Evolutionary conservation across 2,329 filamentous ascomycete genomes (phyloP), one percentile per base, ranked within the genome.

Genomic region (Xylariales sp.): DNA sequence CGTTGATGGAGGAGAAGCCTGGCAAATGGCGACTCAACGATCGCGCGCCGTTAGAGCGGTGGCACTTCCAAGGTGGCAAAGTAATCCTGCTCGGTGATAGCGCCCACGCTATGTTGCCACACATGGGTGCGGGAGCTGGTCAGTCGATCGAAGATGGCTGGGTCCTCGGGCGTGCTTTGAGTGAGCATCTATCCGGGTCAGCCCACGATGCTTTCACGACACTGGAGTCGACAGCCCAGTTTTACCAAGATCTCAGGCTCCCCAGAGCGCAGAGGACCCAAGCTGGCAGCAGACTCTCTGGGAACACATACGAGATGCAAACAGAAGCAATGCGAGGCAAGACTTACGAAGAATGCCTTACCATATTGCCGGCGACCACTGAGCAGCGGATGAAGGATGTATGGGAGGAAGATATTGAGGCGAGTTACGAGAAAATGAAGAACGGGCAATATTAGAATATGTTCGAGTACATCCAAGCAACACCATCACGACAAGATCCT

Each of bases 51-150:
- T 15, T 40, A 10, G 12, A 21, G 15, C 37, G 32, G 14, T 44
- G 42, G 42, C 21, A 34, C 7, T 44, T 35, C 6, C 10, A 51
- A 4, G 29, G 44, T 4, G 63, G 62, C 3, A 60, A 62, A 27
- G 61, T 70, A 9, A 57, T 65, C 1, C 53, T 72, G 4, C 45
- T 71, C 5, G 71, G 71, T 10, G 71, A 75, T 52, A 69, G 70
- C 1, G 70, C 70, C 2, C 70, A 74, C 53, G 67, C 69, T 1
- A 71, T 72, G 51, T 62, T 68, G 0, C 69, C 69, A 2, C 60
- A 63, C 10, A 58, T 67, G 6, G 68, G 68, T 1, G 67, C 70
- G 40, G 69, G 70, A 4, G 59, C 64, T 1, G 66, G 68, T 9
- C 67, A 71, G 48, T 66, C 61, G 0, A 63, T 73, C 43, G 61